A percentile compares a stretch with the other conserved stretches of the same genome.
These are phyloP conservation scores for Zelonia costaricensis DNA, from an alignment of 208 protist genomes.

Conservation along the genomic window DNA sequence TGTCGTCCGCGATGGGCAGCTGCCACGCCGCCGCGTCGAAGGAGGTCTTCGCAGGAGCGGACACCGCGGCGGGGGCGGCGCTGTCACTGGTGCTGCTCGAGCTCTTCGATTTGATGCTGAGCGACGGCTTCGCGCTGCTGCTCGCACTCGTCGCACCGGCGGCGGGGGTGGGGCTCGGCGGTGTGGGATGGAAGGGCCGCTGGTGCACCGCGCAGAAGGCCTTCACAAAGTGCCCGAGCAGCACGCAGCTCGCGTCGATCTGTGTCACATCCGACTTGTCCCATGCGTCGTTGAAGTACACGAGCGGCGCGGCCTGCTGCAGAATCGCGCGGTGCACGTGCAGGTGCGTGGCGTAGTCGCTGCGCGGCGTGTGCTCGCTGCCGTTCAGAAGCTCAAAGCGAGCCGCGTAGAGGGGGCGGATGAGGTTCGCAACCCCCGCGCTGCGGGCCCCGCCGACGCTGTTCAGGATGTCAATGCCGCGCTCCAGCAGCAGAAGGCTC, in stretches of 20 bases:
- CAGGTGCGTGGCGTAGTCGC: conserved; percentile 41
- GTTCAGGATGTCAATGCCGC: conserved; percentile 79
- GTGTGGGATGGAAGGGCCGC: conserved; percentile 53
- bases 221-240: conserved; percentile 78
- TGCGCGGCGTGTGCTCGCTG: conserved; percentile 69
- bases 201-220: conserved; percentile 72
- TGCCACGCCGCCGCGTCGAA: conserved; percentile 30
- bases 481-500: conserved; percentile 54
- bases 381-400: conserved; percentile 83
- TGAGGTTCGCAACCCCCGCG: conserved; percentile 28
- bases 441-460: conserved; percentile 42
- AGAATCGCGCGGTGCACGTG: conserved; percentile 70
- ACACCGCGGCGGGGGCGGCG: background rate
- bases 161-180: conserved; percentile 15
- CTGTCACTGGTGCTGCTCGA: background rate
- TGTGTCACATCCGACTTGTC: conserved; percentile 64
- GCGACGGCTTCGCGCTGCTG: background rate
- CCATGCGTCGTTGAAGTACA: conserved; percentile 76
- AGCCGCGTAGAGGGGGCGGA: conserved; percentile 65
- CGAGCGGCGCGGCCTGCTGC: conserved; percentile 54
- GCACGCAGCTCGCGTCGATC: conserved; percentile 72
- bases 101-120: background rate
- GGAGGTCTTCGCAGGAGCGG: background rate
- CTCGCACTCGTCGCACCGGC: background rate
- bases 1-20: conserved; percentile 35